These are phyloP conservation scores for Aspergillus steynii DNA, from an alignment of 495 filamentous ascomycete species.

Conservation along the genomic window DNA sequence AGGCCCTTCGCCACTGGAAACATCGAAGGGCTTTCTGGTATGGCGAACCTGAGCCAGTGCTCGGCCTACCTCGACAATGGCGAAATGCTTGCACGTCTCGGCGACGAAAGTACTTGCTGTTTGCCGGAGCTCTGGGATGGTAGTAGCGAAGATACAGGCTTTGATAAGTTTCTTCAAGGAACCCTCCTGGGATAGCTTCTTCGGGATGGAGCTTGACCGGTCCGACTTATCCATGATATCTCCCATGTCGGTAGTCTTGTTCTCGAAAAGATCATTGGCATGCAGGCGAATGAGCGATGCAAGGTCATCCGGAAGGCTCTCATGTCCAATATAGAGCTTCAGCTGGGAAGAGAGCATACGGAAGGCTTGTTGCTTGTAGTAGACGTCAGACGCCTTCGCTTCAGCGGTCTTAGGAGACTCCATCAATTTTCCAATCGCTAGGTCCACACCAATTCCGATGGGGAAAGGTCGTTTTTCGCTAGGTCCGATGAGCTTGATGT, in stretches of 20 bases:
- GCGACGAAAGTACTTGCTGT: conserved; percentile 71
- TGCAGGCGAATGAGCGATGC: conserved; percentile 80
- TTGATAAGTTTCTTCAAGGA: conserved; percentile 83
- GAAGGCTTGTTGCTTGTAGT: conserved; percentile 92
- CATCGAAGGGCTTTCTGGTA: conserved; percentile 72
- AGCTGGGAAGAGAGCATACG: conserved; percentile 81
- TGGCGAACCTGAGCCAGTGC: conserved; percentile 75
- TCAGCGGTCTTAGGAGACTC: conserved; percentile 67
- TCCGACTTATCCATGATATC: conserved; percentile 66
- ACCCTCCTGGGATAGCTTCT: conserved; percentile 79
- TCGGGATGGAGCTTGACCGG: conserved; percentile 75
- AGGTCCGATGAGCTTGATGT: conserved; percentile 84
- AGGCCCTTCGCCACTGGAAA: conserved; percentile 80
- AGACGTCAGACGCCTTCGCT: conserved; percentile 72
- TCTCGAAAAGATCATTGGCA: conserved; percentile 76
- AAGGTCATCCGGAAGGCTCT: conserved; percentile 87
- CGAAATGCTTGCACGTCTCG: conserved; percentile 85
- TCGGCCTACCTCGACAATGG: conserved; percentile 84
- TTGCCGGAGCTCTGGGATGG: conserved; percentile 73
- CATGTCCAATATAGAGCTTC: conserved; percentile 85
- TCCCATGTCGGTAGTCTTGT: conserved; percentile 63
- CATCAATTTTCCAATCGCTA: conserved; percentile 82
- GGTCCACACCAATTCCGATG: conserved; percentile 77
- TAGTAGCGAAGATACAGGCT: conserved; percentile 82
- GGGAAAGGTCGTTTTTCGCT: conserved; percentile 86